Evolutionary conservation across 176 grass and related monocot genomes (phyloP).

Genomic region (Saccharum officinarum): DNA sequence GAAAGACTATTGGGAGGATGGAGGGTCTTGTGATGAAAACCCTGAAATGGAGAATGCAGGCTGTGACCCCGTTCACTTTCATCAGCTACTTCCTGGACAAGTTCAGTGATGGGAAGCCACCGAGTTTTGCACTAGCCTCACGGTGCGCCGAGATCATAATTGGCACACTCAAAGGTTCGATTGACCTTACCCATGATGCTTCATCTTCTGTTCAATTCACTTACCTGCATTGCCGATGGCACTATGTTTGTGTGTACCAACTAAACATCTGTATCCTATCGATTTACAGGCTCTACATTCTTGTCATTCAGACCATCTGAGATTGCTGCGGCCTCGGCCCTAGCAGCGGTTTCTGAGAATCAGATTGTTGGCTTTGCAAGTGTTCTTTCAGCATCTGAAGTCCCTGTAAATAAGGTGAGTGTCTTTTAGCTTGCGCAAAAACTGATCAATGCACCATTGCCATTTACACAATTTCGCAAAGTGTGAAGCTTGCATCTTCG

Average conservation of each 20-base stretch:
- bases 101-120: constrained; percentile 47
- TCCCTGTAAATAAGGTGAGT: constrained; percentile 75
- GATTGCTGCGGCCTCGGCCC: constrained; percentile 61
- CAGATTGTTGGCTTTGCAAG: constrained; percentile 24
- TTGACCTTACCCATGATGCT: neutral
- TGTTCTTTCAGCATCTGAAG: constrained; percentile 43
- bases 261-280: constrained; percentile 16
- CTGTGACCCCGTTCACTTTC: constrained; percentile 81
- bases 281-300: constrained; percentile 63
- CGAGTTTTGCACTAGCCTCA: constrained; percentile 30
- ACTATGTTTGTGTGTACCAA: constrained; percentile 21
- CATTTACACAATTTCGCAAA: constrained; percentile 32
- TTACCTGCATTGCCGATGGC: constrained; percentile 18
- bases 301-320: constrained; percentile 83
- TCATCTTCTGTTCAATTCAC: constrained; percentile 2
- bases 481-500: constrained; percentile 5
- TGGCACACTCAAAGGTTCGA: constrained; percentile 69
- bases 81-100: constrained; percentile 61
- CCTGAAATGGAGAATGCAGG: constrained; percentile 77
- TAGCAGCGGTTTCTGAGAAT: constrained; percentile 47
- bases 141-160: constrained; percentile 51
- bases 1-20: constrained; percentile 73
- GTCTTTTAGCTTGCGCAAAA: neutral
- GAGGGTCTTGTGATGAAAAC: constrained; percentile 59
- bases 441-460: neutral